These are phyloP conservation scores for Cenococcum geophilum DNA, from an alignment of 495 filamentous ascomycete genomes.

Conservation along the genomic window DNA sequence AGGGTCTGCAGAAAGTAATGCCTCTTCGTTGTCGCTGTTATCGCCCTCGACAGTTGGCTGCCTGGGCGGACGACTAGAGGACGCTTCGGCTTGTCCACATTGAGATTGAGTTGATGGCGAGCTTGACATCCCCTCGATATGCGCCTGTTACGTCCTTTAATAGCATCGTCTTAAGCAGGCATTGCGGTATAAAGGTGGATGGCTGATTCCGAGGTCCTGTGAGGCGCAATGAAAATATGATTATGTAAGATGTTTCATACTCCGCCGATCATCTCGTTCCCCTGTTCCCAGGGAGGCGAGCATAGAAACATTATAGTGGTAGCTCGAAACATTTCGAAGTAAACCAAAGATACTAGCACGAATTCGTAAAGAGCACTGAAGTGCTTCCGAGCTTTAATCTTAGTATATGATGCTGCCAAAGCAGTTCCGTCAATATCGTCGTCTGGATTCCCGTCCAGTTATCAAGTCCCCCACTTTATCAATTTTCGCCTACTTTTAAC, in stretches of 20 bases:
- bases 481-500: no score
- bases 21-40: slow-evolving; percentile 31
- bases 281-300: background rate
- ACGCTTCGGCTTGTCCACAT: slow-evolving; percentile 34
- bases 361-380: no score
- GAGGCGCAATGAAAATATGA: background rate
- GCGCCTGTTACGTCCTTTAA: background rate
- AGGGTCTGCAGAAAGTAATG: slow-evolving; percentile 35
- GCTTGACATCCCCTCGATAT: slow-evolving; percentile 37
- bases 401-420: no score
- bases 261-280: background rate
- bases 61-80: slow-evolving; percentile 33
- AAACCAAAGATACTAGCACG: no score
- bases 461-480: no score
- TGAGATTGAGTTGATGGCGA: slow-evolving; percentile 34
- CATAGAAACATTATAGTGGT: no score
- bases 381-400: no score
- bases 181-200: background rate
- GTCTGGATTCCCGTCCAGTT: no score
- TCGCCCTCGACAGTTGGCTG: slow-evolving; percentile 32
- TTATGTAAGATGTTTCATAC: no score
- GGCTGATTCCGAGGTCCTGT: background rate
- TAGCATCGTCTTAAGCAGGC: slow-evolving; percentile 3
- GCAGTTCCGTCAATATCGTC: no score
- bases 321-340: no score